A percentile compares a stretch with the other conserved stretches of the same genome.
phyloP scores from a whole-genome alignment of 768 basidiomycete genomes.

The Asterophora lycoperdoides region DNA sequence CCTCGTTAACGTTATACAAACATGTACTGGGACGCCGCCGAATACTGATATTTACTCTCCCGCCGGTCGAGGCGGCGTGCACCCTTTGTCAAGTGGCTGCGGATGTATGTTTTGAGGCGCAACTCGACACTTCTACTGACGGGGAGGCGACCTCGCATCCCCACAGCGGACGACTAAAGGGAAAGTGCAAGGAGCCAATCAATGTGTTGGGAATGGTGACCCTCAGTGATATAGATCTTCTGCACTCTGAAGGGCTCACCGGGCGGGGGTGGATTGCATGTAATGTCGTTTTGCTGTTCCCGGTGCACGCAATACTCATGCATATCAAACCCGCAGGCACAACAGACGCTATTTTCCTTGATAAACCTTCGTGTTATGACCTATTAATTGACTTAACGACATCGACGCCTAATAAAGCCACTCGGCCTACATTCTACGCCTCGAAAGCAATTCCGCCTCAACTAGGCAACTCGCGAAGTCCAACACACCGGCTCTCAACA shows the following conservation, averaged over 20 bases:
- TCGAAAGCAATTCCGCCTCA: conserved; percentile 44
- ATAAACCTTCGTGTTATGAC: conserved; percentile 77
- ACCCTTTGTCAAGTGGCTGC: conserved; percentile 69
- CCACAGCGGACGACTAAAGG: conserved; percentile 22
- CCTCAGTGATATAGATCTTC: conserved; percentile 62
- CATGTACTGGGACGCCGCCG: conserved; percentile 70
- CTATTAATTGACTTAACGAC: conserved; percentile 77
- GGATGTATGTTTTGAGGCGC: conserved; percentile 43
- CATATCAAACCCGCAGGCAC: conserved; percentile 42
- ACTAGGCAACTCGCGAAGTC: conserved; percentile 29
- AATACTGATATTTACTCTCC: conserved; percentile 75
- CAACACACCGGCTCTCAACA: conserved; percentile 53
- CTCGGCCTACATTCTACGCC: conserved; percentile 63
- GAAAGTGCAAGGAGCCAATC: conserved; percentile 48
- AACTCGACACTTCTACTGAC: conserved; percentile 24
- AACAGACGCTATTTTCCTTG: conserved; percentile 80
- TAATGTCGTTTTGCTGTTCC: conserved; percentile 26
- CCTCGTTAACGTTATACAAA: conserved; percentile 74
- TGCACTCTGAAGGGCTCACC: conserved; percentile 50
- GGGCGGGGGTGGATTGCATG: conserved; percentile 84
- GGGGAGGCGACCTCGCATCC: conserved; percentile 6
- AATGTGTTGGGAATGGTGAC: conserved; percentile 79
- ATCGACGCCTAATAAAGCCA: conserved; percentile 51
- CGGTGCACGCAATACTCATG: too few species aligned
- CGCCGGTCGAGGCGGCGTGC: conserved; percentile 77